phyloP scores from a whole-genome alignment of 1,284 basidiomycete genomes.

The Abortiporus biennis region DNA sequence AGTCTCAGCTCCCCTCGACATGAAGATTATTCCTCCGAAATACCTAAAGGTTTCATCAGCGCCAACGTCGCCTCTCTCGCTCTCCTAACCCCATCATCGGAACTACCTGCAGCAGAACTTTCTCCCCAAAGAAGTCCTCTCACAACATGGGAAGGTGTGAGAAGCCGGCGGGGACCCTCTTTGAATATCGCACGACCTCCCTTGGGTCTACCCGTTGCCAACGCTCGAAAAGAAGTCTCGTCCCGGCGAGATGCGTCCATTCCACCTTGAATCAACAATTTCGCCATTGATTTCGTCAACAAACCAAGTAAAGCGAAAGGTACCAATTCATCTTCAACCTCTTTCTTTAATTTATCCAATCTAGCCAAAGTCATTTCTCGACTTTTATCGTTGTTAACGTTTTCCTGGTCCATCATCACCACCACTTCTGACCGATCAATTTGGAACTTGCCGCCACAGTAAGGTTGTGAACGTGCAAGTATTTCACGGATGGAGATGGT shows the following conservation, averaged over 20 bases:
- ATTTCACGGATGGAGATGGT: conserved; percentile 16
- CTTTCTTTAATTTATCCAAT: conserved; percentile 11
- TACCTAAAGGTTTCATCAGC: conserved; percentile 4
- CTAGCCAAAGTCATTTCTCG: background rate
- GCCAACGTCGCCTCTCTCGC: conserved; percentile 24
- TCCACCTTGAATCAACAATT: conserved; percentile 17
- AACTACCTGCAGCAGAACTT: background rate
- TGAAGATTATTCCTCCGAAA: background rate
- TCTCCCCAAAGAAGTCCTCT: conserved; percentile 23
- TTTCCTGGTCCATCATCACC: background rate
- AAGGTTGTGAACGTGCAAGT: too few relatives aligned
- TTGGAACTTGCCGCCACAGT: too few relatives aligned
- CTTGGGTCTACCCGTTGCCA: background rate
- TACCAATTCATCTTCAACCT: conserved; percentile 32
- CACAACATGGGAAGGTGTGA: conserved; percentile 32
- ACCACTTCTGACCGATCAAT: conserved; percentile 7
- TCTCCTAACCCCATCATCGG: too few relatives aligned
- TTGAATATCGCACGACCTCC: conserved; percentile 3
- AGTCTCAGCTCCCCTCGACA: too few relatives aligned
- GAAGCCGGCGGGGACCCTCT: conserved; percentile 14
- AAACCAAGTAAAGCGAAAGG: conserved; percentile 40
- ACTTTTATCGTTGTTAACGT: too few relatives aligned
- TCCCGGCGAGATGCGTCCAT: conserved; percentile 18
- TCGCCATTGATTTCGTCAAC: conserved; percentile 22
- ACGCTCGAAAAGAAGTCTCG: conserved; percentile 10